Conservation (phyloP, 805 yeast genomes). For the Candida boleticola region DNA sequence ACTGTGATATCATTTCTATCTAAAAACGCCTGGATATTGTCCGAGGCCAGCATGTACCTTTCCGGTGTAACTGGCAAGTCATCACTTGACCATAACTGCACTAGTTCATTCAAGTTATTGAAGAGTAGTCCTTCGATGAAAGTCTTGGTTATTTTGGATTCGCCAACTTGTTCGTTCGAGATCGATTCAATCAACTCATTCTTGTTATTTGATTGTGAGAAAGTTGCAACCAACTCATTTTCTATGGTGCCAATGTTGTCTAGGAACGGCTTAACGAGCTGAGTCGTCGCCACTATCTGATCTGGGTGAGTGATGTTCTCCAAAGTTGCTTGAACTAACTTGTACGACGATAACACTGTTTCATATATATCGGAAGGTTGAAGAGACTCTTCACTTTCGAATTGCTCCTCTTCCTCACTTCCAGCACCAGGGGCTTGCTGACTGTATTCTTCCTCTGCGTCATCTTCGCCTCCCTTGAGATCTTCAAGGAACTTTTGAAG, state of each 20-base stretch:
- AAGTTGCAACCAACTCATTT: slow-evolving; percentile 15
- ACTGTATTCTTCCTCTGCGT: neutral
- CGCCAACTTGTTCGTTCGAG: slow-evolving; percentile 24
- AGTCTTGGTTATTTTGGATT: slow-evolving; percentile 29
- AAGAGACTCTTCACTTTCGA: slow-evolving; percentile 20
- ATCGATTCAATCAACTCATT: slow-evolving; percentile 27
- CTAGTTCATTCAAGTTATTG: slow-evolving; percentile 22
- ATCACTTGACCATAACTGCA: slow-evolving; percentile 29
- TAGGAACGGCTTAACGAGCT: slow-evolving; percentile 20
- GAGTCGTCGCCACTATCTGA: slow-evolving; percentile 9
- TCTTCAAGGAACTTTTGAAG: slow-evolving; percentile 27
- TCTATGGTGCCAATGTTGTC: slow-evolving; percentile 17
- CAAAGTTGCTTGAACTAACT: slow-evolving; percentile 27
- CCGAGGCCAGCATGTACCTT: slow-evolving; percentile 40
- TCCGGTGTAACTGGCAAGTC: slow-evolving; percentile 31
- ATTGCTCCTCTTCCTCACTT: slow-evolving; percentile 10
- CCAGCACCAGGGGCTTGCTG: neutral
- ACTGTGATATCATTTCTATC: slow-evolving; percentile 30
- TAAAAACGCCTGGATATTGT: slow-evolving; percentile 42
- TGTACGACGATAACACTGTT: slow-evolving; percentile 27
- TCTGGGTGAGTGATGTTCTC: slow-evolving; percentile 19
- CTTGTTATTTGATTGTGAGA: slow-evolving; percentile 14
- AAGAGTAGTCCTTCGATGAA: slow-evolving; percentile 25
- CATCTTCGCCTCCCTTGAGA: slow-evolving; percentile 11
- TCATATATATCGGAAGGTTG: slow-evolving; percentile 39